Base-by-base conservation (phyloP, 768 basidiomycete species). In the Rhodocollybia butyracea region DNA sequence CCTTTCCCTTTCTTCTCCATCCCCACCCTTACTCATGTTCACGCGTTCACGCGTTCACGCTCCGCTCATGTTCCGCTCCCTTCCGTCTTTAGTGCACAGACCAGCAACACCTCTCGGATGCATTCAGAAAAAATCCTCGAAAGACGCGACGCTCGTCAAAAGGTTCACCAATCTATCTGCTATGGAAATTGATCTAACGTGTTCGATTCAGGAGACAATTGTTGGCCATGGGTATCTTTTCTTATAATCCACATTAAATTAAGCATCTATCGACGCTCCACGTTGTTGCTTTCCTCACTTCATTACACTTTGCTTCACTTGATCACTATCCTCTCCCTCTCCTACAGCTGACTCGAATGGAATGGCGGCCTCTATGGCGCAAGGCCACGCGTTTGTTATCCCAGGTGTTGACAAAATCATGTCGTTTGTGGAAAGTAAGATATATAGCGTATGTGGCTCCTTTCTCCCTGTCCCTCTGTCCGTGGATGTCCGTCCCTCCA, bases 331-430 rank as follows among this genome's bases (percentile, higher is more conserved):
- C n/a, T n/a, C n/a, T n/a, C n/a, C n/a, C 34, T 17, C 17, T 36
- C 17, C 34, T 8, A 27, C 64, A 93, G 90, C 91, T 57, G 91
- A 92, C 68, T 83, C 86, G 61, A 91, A 89, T 65, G 88, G 89
- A 11, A 94, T 96, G 78, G 98, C 98, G 96, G 94, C 94, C 43
- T 86, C 89, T 59, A 98, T 99, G 94, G 97, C 98, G 93, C 97
- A 99, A 70, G 97, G 98, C 73, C 81, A 98, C 41, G 97, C 97
- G 0, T 99, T 99, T 66, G 94, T 97, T 2, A 98, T 99, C 56
- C 97, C 97, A 0, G 97, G 97, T 73, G 96, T 99, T 11, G 97
- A 99, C 65, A 97, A 99, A 73, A 97, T 97, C 3, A 98, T 99
- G 97, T 94, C 94, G 60, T 99, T 99, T 63, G 97, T 97, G 0